A percentile compares a stretch with the other conserved stretches of the same genome.
phyloP scores from a whole-genome alignment of 306 rosid genomes.

The Fragaria nilgerrensis region DNA sequence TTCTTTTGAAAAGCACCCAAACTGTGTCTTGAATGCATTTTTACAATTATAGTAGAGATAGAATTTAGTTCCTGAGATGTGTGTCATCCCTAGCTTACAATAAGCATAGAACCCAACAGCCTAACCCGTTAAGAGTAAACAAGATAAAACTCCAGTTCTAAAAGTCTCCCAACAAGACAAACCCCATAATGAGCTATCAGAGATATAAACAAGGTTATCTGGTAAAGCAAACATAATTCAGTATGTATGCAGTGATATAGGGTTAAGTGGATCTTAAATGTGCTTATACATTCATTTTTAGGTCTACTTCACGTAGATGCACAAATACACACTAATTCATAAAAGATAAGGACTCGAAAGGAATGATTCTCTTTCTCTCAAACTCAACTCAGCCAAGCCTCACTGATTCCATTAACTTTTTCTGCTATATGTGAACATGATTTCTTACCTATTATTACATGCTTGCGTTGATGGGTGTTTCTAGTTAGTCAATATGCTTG shows the following conservation, averaged over 20 bases:
- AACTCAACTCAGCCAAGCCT: neutral
- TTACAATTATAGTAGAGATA: neutral
- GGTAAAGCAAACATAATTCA: neutral
- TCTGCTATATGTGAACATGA: neutral
- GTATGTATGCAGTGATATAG: neutral
- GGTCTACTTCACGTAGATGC: neutral
- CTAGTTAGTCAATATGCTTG: slow-evolving; percentile 12
- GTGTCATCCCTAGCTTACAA: neutral
- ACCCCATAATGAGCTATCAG: neutral
- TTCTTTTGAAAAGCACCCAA: neutral
- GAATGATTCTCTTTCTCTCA: neutral
- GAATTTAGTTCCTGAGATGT: neutral
- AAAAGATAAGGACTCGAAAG: neutral
- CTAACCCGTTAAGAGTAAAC: neutral
- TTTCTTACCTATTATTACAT: neutral
- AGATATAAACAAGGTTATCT: neutral
- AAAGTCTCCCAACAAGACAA: neutral
- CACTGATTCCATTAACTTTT: neutral
- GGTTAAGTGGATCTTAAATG: neutral
- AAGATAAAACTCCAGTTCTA: neutral
- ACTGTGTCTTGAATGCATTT: neutral
- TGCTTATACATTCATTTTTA: too few species aligned
- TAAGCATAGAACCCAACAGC: neutral
- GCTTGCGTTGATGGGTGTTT: slow-evolving; percentile 8
- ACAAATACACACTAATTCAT: neutral